Evolutionary conservation across 345 rosid species (phyloP).

Genomic region (Gossypium rotundifolium): DNA sequence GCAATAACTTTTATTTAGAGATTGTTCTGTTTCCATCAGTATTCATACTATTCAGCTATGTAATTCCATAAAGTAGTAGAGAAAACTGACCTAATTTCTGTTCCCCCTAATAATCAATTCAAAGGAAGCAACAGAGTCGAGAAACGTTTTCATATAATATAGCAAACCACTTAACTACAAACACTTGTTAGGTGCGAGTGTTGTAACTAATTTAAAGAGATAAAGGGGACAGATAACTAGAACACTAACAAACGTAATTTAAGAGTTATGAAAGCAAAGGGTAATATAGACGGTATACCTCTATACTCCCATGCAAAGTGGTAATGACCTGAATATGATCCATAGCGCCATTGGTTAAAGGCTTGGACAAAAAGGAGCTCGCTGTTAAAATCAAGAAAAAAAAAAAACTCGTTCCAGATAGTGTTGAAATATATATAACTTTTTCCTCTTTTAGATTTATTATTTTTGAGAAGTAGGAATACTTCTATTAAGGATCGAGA

Average conservation of each 20-base stretch:
- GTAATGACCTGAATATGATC: constrained; percentile 49
- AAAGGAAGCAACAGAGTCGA: not conserved
- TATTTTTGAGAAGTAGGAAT: not conserved
- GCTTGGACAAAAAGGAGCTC: too few species aligned
- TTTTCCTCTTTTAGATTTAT: not conserved
- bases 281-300: constrained; percentile 32
- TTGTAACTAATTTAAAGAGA: not conserved
- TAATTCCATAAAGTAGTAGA: not conserved
- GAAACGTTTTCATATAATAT: not conserved
- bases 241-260: too few species aligned
- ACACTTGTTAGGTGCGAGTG: not conserved
- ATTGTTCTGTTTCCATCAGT: too few species aligned
- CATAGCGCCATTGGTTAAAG: not conserved
- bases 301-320: constrained; percentile 51
- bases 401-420: not conserved
- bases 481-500: not conserved
- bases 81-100: not conserved
- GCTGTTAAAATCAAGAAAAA: not conserved
- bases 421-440: not conserved
- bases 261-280: not conserved
- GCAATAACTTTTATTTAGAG: not conserved
- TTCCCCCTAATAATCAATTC: not conserved
- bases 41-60: not conserved
- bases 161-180: too few species aligned
- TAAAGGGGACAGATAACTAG: not conserved